Base-by-base conservation (phyloP, 2,329 filamentous ascomycete genomes). In the Phaeosphaeriaceae sp. region DNA sequence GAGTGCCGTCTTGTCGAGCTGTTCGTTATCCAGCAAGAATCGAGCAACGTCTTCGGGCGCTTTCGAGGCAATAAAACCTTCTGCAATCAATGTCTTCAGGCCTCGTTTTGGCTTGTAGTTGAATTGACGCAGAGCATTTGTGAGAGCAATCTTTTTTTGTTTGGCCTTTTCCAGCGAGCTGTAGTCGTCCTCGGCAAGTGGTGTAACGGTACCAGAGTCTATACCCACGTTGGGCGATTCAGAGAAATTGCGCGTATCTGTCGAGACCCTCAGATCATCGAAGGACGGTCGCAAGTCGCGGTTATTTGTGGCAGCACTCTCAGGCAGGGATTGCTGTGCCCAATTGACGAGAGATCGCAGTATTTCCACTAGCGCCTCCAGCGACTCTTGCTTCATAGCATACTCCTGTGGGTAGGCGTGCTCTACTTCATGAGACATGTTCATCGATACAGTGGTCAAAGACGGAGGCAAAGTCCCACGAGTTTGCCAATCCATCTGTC, bases 31-130 rank as follows among this genome's bases (percentile, higher is more conserved):
- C 7, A 93, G 71, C 16, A 99, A 77, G 70, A 99, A 99, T 15
- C 75, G 80, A 13, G 92, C 94, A 64, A 99, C 90, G 58, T 96
- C 91, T 49, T 87, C 80, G 0, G 94, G 88, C 6, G 80, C 83
- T 44, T 92, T 84, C 46, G 88, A 93, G 1, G 83, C 76, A 50
- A 99, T 96, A 71, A 99, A 97, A 0, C 91, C 90, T 56, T 95
- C 89, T 20, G 89, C 83, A 11, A 97, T 70, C 15, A 99, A 76
- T 13, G 88, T 76, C 70, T 96, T 96, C 67, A 99, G 84, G 5
- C 94, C 95, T 50, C 89, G 86, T 74, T 99, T 99, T 0, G 95
- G 92, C 72, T 99, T 99, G 79, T 93, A 97, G 72, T 99, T 99
- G 81, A 99, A 99, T 54, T 91, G 88, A 41, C 87, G 86, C 46